Conservation (phyloP, 768 basidiomycete genomes). For the Psilocybe tampanensis region DNA sequence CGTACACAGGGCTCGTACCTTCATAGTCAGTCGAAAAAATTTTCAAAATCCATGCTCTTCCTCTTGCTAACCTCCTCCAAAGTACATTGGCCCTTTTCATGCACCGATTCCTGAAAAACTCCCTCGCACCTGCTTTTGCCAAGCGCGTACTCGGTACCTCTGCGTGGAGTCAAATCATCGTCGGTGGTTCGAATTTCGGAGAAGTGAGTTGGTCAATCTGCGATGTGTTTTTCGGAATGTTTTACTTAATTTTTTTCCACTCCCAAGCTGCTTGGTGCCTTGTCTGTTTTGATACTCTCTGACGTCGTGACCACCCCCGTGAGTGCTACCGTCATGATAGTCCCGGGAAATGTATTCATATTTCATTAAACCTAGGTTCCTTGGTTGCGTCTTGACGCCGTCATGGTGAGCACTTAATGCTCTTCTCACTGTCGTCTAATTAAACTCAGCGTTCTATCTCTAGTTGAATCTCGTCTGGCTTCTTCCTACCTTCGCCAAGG, state of each 20-base stretch:
- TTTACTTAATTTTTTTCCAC: background rate
- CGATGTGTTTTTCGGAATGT: background rate
- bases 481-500: conserved; percentile 26
- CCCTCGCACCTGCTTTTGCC: conserved; percentile 31
- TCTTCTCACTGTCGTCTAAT: too few relatives aligned
- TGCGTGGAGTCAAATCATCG: conserved; percentile 36
- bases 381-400: conserved; percentile 32
- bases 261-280: conserved; percentile 29
- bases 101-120: conserved; percentile 32
- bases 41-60: background rate
- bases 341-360: background rate
- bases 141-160: conserved; percentile 30
- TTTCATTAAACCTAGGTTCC: conserved; percentile 19
- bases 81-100: conserved; percentile 31
- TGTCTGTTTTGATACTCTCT: conserved; percentile 29
- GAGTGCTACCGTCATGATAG: background rate
- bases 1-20: conserved; percentile 27
- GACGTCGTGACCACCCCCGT: conserved; percentile 31
- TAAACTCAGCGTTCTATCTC: background rate
- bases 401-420: conserved; percentile 17
- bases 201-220: conserved; percentile 18
- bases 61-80: background rate
- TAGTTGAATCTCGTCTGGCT: conserved; percentile 35
- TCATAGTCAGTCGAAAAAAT: conserved; percentile 22
- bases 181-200: conserved; percentile 36